Evolutionary conservation across 495 filamentous ascomycete genomes (phyloP), one percentile per base, ranked within the genome.

Genomic region (Elaphomyces granulatus): DNA sequence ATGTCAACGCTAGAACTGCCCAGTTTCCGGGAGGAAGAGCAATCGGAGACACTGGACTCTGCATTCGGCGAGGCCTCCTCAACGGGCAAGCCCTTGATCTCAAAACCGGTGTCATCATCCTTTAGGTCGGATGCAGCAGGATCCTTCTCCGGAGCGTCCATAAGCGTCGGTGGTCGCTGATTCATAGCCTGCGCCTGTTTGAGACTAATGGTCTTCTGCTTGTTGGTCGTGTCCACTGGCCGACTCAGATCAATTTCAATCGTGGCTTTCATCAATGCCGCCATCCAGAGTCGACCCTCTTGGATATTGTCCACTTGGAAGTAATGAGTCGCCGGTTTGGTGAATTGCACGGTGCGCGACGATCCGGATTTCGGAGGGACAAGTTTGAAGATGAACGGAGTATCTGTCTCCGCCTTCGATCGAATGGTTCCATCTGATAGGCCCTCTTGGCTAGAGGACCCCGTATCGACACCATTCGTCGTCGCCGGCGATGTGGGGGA

Each of bases 331-430:
- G 87, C 84, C 3, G 87, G 92, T 52, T 93, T 94, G 4, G 92
- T 99, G 60, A 96, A 96, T 42, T 85, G 92, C 36, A 99, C 87
- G 3, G 82, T 88, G 41, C 85, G 83, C 1, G 83, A 80, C 17
- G 88, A 72, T n/a, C 86, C 86, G 15, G 74, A 71, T 41, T 86
- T 83, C 2, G 92, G 92, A 1, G 92, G 90, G 6, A 94, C 79
- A 15, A 99, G 78, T 59, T 96, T 99, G 74, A 99, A 99, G 53
- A 94, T 95, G 66, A 99, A 99, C 53, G 85, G 78, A 0, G 71
- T 57, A 39, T 76, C 76, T 10, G 45, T 54, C 43, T 42, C 59
- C 40, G 46, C 47, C 38, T 46, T 56, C 39, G 56, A 45, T 33
- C 47, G 58, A 1, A 41, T 36, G 31, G 48, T 48, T 2, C 48